Conservation (phyloP, 2,329 filamentous ascomycete genomes). For the Fusarium phyllophilum region DNA sequence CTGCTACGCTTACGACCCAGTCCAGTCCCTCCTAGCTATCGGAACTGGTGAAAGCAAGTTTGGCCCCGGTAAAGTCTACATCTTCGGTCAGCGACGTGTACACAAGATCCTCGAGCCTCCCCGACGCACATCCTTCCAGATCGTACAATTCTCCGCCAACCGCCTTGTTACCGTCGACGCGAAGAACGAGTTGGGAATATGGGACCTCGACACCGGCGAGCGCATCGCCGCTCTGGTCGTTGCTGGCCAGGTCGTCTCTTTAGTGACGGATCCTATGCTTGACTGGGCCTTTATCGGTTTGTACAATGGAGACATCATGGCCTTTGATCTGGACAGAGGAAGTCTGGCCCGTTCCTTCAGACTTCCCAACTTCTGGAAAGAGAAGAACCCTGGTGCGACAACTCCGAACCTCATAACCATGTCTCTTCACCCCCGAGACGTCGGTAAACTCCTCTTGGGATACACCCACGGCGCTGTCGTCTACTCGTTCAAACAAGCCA, state of each 20-base stretch:
- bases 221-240: constrained; percentile 77
- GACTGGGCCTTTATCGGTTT: constrained; percentile 93
- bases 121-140: constrained; percentile 77
- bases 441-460: constrained; percentile 90
- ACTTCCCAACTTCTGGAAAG: constrained; percentile 87
- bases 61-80: constrained; percentile 86
- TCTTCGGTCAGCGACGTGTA: constrained; percentile 86
- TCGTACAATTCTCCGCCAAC: constrained; percentile 85
- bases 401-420: constrained; percentile 75
- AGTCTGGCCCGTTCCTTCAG: constrained; percentile 75
- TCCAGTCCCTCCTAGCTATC: constrained; percentile 92
- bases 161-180: constrained; percentile 86
- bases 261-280: constrained; percentile 87
- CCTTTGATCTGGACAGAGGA: constrained; percentile 92
- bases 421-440: constrained; percentile 88
- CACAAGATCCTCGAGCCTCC: constrained; percentile 77
- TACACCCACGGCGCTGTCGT: constrained; percentile 88
- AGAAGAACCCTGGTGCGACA: constrained; percentile 74
- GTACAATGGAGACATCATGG: constrained; percentile 83
- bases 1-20: constrained; percentile 88
- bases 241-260: constrained; percentile 76
- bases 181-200: constrained; percentile 86
- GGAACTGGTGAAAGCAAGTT: constrained; percentile 90
- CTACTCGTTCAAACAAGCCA: constrained; percentile 95
- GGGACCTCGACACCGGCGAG: constrained; percentile 77